Percentiles rank a stretch among this genome's conserved stretches.
phyloP scores from a whole-genome alignment of 768 basidiomycete genomes.

The Agaricus bisporus region DNA sequence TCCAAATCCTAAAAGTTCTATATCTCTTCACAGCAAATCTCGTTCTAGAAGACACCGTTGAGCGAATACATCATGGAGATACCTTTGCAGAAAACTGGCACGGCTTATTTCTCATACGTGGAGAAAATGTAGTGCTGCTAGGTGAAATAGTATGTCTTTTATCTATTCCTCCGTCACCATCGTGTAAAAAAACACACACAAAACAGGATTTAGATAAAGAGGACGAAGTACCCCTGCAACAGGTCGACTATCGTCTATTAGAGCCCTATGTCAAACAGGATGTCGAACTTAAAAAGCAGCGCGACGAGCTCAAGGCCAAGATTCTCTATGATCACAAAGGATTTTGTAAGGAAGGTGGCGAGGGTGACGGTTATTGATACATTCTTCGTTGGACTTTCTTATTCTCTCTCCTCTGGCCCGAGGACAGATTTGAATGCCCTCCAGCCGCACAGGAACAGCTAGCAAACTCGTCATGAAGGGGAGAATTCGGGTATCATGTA shows the following conservation, averaged over 20 bases:
- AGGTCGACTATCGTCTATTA: slow-evolving; percentile 66
- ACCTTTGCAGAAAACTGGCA: slow-evolving; percentile 84
- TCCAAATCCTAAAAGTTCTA: no score
- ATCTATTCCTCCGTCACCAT: background rate
- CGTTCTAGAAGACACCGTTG: slow-evolving; percentile 91
- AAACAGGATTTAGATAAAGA: slow-evolving; percentile 85
- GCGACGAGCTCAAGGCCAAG: slow-evolving; percentile 80
- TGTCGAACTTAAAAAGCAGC: slow-evolving; percentile 64
- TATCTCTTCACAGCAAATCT: slow-evolving; percentile 70
- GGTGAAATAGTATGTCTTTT: slow-evolving; percentile 84
- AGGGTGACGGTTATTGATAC: slow-evolving; percentile 88
- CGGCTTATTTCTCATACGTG: slow-evolving; percentile 91
- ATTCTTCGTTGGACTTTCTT: background rate
- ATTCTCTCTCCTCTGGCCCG: background rate
- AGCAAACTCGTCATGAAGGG: no score
- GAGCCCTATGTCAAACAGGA: slow-evolving; percentile 70
- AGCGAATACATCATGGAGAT: slow-evolving; percentile 87
- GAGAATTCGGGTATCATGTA: background rate
- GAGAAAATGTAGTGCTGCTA: slow-evolving; percentile 95
- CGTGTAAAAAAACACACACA: slow-evolving; percentile 2
- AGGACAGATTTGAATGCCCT: no score
- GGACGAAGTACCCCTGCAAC: slow-evolving; percentile 77
- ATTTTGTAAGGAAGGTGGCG: slow-evolving; percentile 92
- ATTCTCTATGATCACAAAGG: slow-evolving; percentile 81
- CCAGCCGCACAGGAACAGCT: no score